Percentiles rank a stretch among this genome's conserved stretches.
Conservation (phyloP, 2,329 filamentous ascomycete genomes). For the Hymenoscyphus salicellus region DNA sequence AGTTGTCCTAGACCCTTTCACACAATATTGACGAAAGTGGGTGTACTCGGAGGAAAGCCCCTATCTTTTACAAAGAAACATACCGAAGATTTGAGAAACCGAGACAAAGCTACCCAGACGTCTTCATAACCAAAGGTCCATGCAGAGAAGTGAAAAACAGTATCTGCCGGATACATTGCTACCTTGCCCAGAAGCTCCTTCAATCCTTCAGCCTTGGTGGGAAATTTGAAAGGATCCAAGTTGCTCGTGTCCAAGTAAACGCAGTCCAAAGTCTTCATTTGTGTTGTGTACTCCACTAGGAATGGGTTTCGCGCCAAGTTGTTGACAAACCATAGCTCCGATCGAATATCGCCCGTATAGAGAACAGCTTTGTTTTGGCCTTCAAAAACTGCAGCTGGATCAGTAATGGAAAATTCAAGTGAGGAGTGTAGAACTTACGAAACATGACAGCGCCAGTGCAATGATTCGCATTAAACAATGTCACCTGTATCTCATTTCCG, state of each 20-base stretch:
- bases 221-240: slow-evolving; percentile 45
- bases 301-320: slow-evolving; percentile 67
- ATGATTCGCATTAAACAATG: slow-evolving; percentile 87
- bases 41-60: too few species aligned
- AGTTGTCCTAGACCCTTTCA: too few species aligned
- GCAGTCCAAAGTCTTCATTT: slow-evolving; percentile 67
- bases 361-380: slow-evolving; percentile 67
- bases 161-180: slow-evolving; percentile 64
- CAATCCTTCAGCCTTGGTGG: slow-evolving; percentile 71
- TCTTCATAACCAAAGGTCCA: slow-evolving; percentile 96
- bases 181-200: slow-evolving; percentile 70
- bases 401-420: not conserved
- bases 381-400: slow-evolving; percentile 60
- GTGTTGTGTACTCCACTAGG: slow-evolving; percentile 69
- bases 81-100: slow-evolving; percentile 63
- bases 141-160: slow-evolving; percentile 77
- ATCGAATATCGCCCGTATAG: slow-evolving; percentile 86
- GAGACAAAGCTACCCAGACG: slow-evolving; percentile 79
- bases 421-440: slow-evolving; percentile 41
- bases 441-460: slow-evolving; percentile 92
- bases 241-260: slow-evolving; percentile 91
- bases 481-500: slow-evolving; percentile 69
- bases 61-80: slow-evolving; percentile 10
- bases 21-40: too few species aligned
- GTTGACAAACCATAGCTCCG: slow-evolving; percentile 84